Conservation (phyloP, 202 grass and related monocot species). For the Zizania palustris region DNA sequence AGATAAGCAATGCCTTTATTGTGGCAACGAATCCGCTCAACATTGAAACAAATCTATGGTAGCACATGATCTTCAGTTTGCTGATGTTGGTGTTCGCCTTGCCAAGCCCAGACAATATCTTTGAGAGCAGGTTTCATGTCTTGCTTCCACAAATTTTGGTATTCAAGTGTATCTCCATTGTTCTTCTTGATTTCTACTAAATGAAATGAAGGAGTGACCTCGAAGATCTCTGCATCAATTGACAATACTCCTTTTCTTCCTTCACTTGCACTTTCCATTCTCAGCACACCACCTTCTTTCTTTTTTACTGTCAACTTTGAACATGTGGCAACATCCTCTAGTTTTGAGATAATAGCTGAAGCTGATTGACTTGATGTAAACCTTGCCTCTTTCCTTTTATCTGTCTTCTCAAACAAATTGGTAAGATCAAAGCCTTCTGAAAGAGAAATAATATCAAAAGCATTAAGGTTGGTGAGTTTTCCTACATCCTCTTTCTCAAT, state of each 20-base stretch:
- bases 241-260: slow-evolving; percentile 75
- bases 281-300: slow-evolving; percentile 72
- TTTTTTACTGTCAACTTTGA: slow-evolving; percentile 72
- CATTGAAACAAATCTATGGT: not conserved
- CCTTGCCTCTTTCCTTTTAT: slow-evolving; percentile 64
- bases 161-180: slow-evolving; percentile 81
- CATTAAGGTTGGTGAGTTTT: slow-evolving; percentile 75
- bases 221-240: slow-evolving; percentile 84
- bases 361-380: slow-evolving; percentile 73
- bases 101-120: slow-evolving; percentile 91
- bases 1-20: not conserved
- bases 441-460: slow-evolving; percentile 90
- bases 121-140: slow-evolving; percentile 75
- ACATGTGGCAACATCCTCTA: slow-evolving; percentile 65
- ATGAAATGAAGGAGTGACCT: slow-evolving; percentile 78
- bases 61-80: not conserved
- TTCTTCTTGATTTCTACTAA: slow-evolving; percentile 89
- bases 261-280: slow-evolving; percentile 69
- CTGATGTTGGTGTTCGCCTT: slow-evolving; percentile 49
- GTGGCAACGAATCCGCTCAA: not conserved
- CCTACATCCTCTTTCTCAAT: slow-evolving; percentile 34
- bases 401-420: slow-evolving; percentile 54
- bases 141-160: slow-evolving; percentile 71
- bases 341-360: slow-evolving; percentile 71
- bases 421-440: slow-evolving; percentile 80